Evolutionary conservation across 257 asterid species (phyloP).

Genomic region (Cruciata laevipes): DNA sequence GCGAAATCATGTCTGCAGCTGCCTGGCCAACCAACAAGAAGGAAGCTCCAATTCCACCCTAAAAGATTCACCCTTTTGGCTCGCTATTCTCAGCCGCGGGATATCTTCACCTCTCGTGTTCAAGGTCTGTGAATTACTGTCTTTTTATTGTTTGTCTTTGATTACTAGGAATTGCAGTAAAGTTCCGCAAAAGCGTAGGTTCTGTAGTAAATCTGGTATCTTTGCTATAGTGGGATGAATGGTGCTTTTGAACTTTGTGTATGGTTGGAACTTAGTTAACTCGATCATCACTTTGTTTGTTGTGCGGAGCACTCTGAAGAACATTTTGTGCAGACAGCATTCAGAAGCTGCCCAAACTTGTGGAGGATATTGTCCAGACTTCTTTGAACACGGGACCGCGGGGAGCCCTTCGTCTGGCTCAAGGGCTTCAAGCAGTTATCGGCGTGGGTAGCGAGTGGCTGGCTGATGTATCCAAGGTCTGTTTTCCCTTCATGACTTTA

Average conservation of each 20-base stretch:
- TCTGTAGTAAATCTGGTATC: not conserved
- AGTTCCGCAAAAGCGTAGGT: not conserved
- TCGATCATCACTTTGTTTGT: not conserved
- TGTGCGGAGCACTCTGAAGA: not conserved
- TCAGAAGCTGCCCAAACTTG: slow-evolving; percentile 72
- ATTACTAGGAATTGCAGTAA: not conserved
- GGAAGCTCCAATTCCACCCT: slow-evolving; percentile 26
- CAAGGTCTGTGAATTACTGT: slow-evolving; percentile 44
- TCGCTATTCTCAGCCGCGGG: slow-evolving; percentile 72
- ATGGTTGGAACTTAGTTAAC: slow-evolving; percentile 2
- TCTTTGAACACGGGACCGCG: slow-evolving; percentile 96
- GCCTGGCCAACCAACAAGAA: slow-evolving; percentile 32
- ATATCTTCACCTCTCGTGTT: slow-evolving; percentile 66
- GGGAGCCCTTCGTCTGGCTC: slow-evolving; percentile 88
- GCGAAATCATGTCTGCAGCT: slow-evolving; percentile 28
- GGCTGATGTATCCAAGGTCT: slow-evolving; percentile 82
- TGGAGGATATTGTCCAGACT: slow-evolving; percentile 91
- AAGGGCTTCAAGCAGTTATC: slow-evolving; percentile 91
- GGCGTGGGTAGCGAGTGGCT: slow-evolving; percentile 98
- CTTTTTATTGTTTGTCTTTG: not conserved
- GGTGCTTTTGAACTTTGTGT: not conserved
- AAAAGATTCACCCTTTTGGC: slow-evolving; percentile 34
- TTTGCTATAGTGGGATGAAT: not conserved
- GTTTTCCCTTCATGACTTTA: not conserved
- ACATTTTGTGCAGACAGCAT: slow-evolving; percentile 50